Percentiles rank a stretch among this genome's conserved stretches.
Conservation (phyloP, 73 alveolate species). For the Tetrahymena borealis region DNA sequence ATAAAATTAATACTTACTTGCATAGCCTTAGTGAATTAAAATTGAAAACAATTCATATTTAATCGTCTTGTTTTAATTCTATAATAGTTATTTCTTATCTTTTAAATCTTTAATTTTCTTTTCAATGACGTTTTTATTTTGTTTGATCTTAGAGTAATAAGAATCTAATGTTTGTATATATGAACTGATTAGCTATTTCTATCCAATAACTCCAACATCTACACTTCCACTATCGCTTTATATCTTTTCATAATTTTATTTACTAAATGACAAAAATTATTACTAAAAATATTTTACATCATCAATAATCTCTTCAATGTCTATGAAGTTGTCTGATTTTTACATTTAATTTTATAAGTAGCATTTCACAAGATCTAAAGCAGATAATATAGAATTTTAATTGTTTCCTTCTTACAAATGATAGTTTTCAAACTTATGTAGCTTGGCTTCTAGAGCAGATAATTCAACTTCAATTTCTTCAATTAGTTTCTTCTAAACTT, state of each 20-base stretch:
- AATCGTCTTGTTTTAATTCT: neutral
- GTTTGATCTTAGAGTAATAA: neutral
- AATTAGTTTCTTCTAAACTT: neutral
- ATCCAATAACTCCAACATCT: neutral
- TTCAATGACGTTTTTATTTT: neutral
- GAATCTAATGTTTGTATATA: neutral
- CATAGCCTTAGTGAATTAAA: neutral
- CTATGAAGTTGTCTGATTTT: neutral
- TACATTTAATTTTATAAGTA: neutral
- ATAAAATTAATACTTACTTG: neutral
- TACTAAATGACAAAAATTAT: neutral
- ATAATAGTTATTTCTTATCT: neutral
- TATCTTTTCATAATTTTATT: neutral
- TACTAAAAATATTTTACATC: neutral
- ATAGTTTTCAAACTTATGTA: neutral
- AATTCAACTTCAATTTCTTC: neutral
- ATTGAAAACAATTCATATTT: neutral
- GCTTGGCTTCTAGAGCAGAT: neutral
- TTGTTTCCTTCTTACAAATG: neutral
- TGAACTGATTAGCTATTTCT: neutral
- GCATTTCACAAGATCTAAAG: neutral
- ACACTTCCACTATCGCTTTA: neutral
- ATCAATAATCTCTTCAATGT: neutral
- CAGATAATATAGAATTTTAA: neutral
- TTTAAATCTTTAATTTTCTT: neutral